Evolutionary conservation across 345 rosid genomes (phyloP).

Genomic region (Corchorus olitorius): DNA sequence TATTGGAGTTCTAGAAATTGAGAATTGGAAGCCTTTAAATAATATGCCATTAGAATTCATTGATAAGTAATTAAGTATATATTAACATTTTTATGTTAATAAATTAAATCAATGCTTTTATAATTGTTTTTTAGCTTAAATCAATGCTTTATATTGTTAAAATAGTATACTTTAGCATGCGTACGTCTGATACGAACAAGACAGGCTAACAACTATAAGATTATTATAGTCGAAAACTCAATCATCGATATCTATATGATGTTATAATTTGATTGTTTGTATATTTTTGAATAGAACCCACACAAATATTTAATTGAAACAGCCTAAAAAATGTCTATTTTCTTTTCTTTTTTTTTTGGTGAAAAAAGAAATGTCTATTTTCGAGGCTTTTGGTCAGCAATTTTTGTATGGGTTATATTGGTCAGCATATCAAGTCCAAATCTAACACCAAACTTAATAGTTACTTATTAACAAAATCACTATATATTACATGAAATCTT

Average conservation of each 20-base stretch:
- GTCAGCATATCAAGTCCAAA: background rate
- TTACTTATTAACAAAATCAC: too few species aligned
- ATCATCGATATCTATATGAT: background rate
- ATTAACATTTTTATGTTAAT: background rate
- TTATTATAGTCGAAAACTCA: background rate
- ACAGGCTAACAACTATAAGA: slow-evolving; percentile 3
- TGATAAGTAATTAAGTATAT: too few species aligned
- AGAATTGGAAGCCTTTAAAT: background rate
- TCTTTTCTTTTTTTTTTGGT: too few species aligned
- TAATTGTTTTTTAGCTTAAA: too few species aligned
- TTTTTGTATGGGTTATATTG: background rate
- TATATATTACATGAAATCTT: background rate
- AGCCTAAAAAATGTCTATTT: background rate
- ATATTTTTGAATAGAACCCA: background rate
- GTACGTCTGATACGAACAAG: background rate
- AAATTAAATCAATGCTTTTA: background rate
- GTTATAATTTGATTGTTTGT: background rate
- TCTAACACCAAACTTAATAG: background rate
- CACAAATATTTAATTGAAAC: background rate
- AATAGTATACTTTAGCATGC: background rate
- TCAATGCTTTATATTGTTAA: too few species aligned
- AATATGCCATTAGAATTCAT: background rate
- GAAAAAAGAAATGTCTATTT: too few species aligned
- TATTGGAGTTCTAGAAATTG: background rate
- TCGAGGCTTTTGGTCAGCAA: background rate